phyloP scores from a whole-genome alignment of 2,329 filamentous ascomycete genomes.

The Alternaria atra region DNA sequence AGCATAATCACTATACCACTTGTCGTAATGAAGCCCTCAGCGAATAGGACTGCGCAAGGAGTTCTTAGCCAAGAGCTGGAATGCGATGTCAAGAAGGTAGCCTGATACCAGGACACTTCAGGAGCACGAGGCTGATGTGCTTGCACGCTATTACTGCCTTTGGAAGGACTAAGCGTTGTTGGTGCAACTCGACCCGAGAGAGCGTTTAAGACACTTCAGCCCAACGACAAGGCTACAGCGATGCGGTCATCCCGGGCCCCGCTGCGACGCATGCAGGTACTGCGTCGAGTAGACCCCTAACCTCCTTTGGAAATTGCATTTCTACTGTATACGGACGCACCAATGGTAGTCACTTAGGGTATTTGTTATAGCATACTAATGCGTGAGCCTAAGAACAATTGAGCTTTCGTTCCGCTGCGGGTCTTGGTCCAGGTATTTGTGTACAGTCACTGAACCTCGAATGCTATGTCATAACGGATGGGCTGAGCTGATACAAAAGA shows the following conservation, averaged over 20 bases:
- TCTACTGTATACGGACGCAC: not conserved
- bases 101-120: constrained; percentile 18
- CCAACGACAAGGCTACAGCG: constrained; percentile 26
- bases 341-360: not conserved
- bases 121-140: constrained; percentile 40
- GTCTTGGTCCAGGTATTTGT: not conserved
- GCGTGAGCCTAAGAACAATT: not conserved
- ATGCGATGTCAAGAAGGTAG: constrained; percentile 17
- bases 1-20: not conserved
- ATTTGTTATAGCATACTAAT: not conserved
- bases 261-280: constrained; percentile 32
- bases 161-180: constrained; percentile 16
- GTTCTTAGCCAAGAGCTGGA: not conserved
- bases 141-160: constrained; percentile 9
- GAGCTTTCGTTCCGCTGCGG: not conserved
- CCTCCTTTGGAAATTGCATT: not conserved
- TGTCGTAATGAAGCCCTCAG: not conserved
- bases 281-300: not conserved
- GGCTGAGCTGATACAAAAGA: constrained; percentile 1
- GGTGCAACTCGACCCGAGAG: constrained; percentile 5
- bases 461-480: not conserved
- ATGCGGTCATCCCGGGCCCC: constrained; percentile 34
- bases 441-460: not conserved
- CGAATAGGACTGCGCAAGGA: not conserved
- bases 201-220: constrained; percentile 24